These are phyloP conservation scores for Auxenochlorella protothecoides DNA, from an alignment of 139 green algal genomes.

Conservation along the genomic window DNA sequence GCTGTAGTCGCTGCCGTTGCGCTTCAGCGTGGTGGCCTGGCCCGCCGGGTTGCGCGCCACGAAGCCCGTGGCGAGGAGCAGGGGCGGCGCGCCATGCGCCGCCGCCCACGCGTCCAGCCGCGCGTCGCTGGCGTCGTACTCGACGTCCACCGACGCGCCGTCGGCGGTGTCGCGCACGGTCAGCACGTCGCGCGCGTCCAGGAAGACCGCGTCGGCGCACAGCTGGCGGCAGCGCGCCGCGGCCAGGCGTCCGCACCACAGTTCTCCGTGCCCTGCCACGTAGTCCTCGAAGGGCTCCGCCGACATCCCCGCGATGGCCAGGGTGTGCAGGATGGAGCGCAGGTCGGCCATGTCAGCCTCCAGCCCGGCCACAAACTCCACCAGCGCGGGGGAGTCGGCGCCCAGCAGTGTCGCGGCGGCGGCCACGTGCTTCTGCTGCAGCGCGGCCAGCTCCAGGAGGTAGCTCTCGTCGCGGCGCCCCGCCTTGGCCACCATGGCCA, in stretches of 20 bases:
- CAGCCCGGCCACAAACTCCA: slow-evolving; percentile 62
- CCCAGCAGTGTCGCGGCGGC: slow-evolving; percentile 75
- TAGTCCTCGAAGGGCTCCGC: slow-evolving; percentile 90
- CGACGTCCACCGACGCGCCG: slow-evolving; percentile 69
- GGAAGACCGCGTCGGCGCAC: slow-evolving; percentile 53
- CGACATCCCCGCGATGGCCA: slow-evolving; percentile 74
- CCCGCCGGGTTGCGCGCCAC: slow-evolving; percentile 18
- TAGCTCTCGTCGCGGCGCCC: slow-evolving; percentile 58
- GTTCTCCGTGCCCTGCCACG: slow-evolving; percentile 93
- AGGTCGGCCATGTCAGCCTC: slow-evolving; percentile 83
- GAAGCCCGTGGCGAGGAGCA: slow-evolving; percentile 21
- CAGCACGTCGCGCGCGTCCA: slow-evolving; percentile 91
- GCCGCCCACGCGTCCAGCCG: slow-evolving; percentile 51
- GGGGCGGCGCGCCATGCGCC: neutral
- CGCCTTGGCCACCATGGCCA: slow-evolving; percentile 78
- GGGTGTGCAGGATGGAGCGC: slow-evolving; percentile 87
- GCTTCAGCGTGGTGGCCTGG: slow-evolving; percentile 60
- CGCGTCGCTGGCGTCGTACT: slow-evolving; percentile 50
- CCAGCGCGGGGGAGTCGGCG: slow-evolving; percentile 35
- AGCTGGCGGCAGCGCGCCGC: slow-evolving; percentile 47
- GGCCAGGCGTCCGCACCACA: slow-evolving; percentile 90
- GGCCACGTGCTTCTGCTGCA: slow-evolving; percentile 85
- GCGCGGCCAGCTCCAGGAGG: slow-evolving; percentile 64
- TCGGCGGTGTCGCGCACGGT: slow-evolving; percentile 53
- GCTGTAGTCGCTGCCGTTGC: slow-evolving; percentile 90